Base-by-base conservation (phyloP, 306 rosid species). In the Astragalus membranaceus region DNA sequence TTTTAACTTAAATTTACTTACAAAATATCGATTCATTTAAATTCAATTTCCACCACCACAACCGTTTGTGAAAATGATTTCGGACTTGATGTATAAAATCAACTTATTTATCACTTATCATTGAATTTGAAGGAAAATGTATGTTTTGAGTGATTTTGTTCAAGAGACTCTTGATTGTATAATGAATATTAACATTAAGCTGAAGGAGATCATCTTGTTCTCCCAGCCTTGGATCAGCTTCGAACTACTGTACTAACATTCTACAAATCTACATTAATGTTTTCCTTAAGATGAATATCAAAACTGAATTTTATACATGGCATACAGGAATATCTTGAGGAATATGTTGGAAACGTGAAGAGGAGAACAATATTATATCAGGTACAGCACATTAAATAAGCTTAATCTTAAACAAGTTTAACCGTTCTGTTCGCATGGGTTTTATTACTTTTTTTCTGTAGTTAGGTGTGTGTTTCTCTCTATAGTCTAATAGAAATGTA, bases 321-420 rank as follows among this genome's bases (percentile, higher is more conserved):
- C 56, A 75, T 69, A 80, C 97, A 95, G 99, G 97, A 85, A 74
- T 91, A 89, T 83, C 99, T 95, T 54, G 99, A 95, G 74, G 99
- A 91, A 73, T 82, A 59, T 46, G 80, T 91, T 33, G 96, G 95
- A 82, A 75, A 77, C 2, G 78, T 79, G 56, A 95, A 85, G 63
- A 84, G 99, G 82, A 81, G 92, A 80, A 55, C 85, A 15, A 60
- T 95, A 63, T 69, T 91, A 47, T 91, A 81, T 79, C 97, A 88
- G 87, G 99, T 89, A 87, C 74, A 79, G 39, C 59, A 64, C 48
- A 37, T 44, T 7, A 48, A 47, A 58, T 53, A 48, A 29, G 44
- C 62, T 63, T 74, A 53, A 43, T 56, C 48, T 61, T 42, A 52
- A 30, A 36, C 50, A 42, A 8, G 43, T 53, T n/a, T n/a, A n/a